Evolutionary conservation across 2,329 filamentous ascomycete genomes (phyloP).

Genomic region (Colletotrichum destructivum): DNA sequence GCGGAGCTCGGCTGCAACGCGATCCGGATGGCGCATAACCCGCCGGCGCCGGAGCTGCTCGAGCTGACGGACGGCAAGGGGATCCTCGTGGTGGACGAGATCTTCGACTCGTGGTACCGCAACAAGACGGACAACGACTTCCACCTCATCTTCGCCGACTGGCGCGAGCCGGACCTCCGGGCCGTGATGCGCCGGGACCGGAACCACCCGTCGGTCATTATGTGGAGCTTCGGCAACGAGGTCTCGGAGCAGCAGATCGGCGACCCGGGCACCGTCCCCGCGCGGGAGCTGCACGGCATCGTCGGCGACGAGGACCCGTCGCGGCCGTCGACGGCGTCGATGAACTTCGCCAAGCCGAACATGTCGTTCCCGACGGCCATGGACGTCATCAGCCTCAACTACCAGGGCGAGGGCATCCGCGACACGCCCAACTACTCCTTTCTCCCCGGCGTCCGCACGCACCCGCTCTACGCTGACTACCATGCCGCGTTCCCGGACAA

Average conservation of each 20-base stretch:
- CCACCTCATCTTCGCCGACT: constrained; percentile 66
- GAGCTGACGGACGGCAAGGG: too few species aligned
- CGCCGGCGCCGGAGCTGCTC: constrained; percentile 54
- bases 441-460: constrained; percentile 33
- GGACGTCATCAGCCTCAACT: constrained; percentile 68
- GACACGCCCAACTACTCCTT: constrained; percentile 49
- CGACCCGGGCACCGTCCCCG: constrained; percentile 50
- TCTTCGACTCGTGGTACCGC: too few species aligned
- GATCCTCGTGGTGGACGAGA: too few species aligned
- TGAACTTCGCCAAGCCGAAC: too few species aligned
- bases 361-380: too few species aligned
- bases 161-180: constrained; percentile 68
- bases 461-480: too few species aligned
- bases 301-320: too few species aligned
- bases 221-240: constrained; percentile 70
- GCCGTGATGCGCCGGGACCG: constrained; percentile 67
- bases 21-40: constrained; percentile 68
- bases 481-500: too few species aligned
- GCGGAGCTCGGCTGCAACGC: constrained; percentile 66
- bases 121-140: constrained; percentile 59
- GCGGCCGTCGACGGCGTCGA: too few species aligned
- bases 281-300: constrained; percentile 57
- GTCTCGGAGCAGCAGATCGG: constrained; percentile 62
- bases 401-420: constrained; percentile 66
- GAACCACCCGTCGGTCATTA: constrained; percentile 68